These are phyloP conservation scores for Paraurostyla sp. DNA, from an alignment of 73 alveolate species.

Conservation along the genomic window DNA sequence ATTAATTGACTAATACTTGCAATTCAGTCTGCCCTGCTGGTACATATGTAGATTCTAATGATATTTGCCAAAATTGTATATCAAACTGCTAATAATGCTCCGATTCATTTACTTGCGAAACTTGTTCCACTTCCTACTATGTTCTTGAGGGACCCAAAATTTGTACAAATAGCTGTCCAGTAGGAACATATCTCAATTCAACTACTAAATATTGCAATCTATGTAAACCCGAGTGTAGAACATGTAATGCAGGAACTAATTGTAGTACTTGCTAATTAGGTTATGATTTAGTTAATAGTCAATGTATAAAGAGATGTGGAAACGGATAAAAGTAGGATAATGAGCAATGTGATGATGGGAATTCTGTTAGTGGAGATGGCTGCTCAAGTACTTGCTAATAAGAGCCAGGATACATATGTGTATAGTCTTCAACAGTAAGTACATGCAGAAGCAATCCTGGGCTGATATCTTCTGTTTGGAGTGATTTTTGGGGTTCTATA, in stretches of 20 bases:
- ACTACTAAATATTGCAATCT: not conserved
- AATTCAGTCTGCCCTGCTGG: not conserved
- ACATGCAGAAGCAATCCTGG: not conserved
- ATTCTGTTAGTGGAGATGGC: conserved; percentile 41
- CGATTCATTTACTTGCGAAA: not conserved
- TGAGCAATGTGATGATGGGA: conserved; percentile 28
- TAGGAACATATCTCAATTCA: not conserved
- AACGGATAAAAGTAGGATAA: not conserved
- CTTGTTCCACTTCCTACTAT: not conserved
- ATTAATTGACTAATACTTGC: not conserved
- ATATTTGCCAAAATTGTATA: not conserved
- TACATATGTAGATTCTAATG: not conserved
- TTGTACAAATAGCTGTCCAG: not conserved
- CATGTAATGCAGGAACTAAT: not conserved
- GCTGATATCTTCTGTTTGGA: not conserved
- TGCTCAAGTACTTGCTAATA: conserved; percentile 30
- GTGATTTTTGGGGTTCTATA: conserved; percentile 11
- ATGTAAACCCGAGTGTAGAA: conserved; percentile 6
- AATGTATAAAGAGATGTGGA: conserved; percentile 9
- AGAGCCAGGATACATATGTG: not conserved
- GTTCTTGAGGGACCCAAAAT: not conserved
- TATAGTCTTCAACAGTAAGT: not conserved
- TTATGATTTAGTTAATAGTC: not conserved
- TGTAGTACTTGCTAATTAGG: not conserved
- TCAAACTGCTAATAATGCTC: not conserved